Percentiles rank a stretch among this genome's conserved stretches.
These are phyloP conservation scores for Henningerozyma blattae DNA, from an alignment of 805 yeast species.

Conservation along the genomic window DNA sequence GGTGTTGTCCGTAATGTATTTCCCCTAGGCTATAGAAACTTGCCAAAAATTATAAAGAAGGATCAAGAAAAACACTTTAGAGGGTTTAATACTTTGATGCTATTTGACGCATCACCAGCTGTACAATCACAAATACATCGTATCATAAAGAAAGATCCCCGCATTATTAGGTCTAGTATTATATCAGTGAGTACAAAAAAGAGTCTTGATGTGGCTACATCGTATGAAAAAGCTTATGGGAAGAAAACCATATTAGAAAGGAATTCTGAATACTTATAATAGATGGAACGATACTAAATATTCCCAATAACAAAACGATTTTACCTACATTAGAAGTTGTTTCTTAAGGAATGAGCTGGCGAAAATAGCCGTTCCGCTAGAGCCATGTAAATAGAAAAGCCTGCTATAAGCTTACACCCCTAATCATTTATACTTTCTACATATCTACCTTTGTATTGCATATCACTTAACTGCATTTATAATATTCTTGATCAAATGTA, in stretches of 20 bases:
- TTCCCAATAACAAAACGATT: too few relatives aligned
- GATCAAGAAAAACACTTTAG: conserved; percentile 85
- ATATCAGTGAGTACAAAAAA: conserved; percentile 47
- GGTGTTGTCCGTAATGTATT: conserved; percentile 84
- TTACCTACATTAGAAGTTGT: too few relatives aligned
- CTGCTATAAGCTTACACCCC: too few relatives aligned
- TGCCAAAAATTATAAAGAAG: conserved; percentile 73
- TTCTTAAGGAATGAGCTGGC: too few relatives aligned
- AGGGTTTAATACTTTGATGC: conserved; percentile 77
- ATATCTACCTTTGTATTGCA: too few relatives aligned
- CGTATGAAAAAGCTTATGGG: conserved; percentile 36
- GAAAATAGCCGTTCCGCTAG: too few relatives aligned
- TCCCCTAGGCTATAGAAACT: conserved; percentile 63
- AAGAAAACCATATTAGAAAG: conserved; percentile 16
- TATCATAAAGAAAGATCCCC: conserved; percentile 76
- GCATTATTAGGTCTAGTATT: conserved; percentile 71
- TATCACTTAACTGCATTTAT: too few relatives aligned
- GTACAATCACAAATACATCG: conserved; percentile 80
- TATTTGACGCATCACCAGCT: conserved; percentile 75
- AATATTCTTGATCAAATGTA: too few relatives aligned
- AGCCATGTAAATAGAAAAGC: too few relatives aligned
- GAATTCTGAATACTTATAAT: too few relatives aligned
- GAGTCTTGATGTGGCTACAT: conserved; percentile 43
- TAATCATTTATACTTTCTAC: too few relatives aligned
- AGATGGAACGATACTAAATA: too few relatives aligned